A percentile compares a stretch with the other conserved stretches of the same genome.
phyloP scores from a whole-genome alignment of 495 filamentous ascomycete species.

The Talaromyces ruber region DNA sequence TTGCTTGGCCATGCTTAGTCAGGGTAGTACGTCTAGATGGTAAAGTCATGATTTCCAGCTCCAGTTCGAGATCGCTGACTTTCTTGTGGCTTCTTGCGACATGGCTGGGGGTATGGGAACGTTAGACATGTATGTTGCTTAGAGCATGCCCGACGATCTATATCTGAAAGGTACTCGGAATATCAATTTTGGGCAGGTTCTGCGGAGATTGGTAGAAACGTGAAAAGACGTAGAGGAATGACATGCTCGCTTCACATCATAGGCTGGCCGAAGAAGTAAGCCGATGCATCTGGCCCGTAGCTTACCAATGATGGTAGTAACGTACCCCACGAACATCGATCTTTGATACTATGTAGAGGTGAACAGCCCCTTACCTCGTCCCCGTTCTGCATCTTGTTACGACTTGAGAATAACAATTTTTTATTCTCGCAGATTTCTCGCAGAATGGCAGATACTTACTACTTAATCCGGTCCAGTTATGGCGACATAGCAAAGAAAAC shows the following conservation, averaged over 20 bases:
- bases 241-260: neutral
- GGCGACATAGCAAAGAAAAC: conserved; percentile 1
- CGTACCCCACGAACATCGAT: neutral
- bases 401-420: neutral
- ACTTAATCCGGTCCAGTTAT: neutral
- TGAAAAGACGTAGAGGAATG: neutral
- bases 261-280: neutral
- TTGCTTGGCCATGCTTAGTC: neutral
- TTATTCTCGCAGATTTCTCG: neutral
- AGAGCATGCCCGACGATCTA: neutral
- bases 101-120: neutral
- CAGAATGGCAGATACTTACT: neutral
- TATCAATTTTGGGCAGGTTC: neutral
- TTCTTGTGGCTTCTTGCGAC: neutral
- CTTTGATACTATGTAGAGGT: neutral
- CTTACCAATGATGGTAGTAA: neutral
- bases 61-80: neutral
- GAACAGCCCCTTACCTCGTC: neutral
- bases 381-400: neutral
- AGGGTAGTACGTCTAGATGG: neutral
- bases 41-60: neutral
- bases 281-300: neutral
- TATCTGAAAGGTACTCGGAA: neutral
- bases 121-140: neutral
- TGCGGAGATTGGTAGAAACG: neutral